A percentile compares a stretch with the other conserved stretches of the same genome.
Evolutionary conservation across 148 eudicot species (phyloP).

Genomic region (Arbutus unedo): DNA sequence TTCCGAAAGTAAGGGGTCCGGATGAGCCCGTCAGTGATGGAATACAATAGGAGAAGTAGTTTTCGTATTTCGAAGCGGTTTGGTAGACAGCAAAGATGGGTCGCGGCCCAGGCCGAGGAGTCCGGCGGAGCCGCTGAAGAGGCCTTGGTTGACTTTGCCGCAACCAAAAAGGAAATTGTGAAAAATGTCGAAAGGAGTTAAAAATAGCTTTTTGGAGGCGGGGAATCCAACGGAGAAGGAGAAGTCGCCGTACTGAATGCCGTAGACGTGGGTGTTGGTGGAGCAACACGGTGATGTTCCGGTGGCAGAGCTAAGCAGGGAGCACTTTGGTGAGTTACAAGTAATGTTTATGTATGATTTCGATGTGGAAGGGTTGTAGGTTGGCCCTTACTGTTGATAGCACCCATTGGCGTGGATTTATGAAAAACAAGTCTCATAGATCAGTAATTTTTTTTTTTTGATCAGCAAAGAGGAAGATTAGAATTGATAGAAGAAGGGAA

Average conservation of each 20-base stretch:
- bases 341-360: conserved; percentile 49
- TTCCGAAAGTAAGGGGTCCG: background rate
- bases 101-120: conserved; percentile 51
- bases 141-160: conserved; percentile 63
- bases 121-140: conserved; percentile 53
- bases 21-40: background rate
- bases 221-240: background rate
- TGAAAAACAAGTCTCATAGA: background rate
- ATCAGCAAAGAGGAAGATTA: too few relatives aligned
- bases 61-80: background rate
- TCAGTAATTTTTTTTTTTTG: too few relatives aligned
- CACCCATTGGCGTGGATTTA: background rate
- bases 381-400: background rate
- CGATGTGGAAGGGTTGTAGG: conserved; percentile 16
- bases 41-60: conserved; percentile 3
- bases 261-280: conserved; percentile 43
- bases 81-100: conserved; percentile 49
- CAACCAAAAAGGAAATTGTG: conserved; percentile 27
- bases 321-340: conserved; percentile 45
- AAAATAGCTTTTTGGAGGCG: background rate
- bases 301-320: conserved; percentile 43
- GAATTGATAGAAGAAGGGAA: too few relatives aligned
- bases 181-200: background rate
- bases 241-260: conserved; percentile 55
- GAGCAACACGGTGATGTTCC: conserved; percentile 52